Percentiles rank a stretch among this genome's conserved stretches.
Conservation (phyloP, 345 rosid species). For the Camelina sativa region DNA sequence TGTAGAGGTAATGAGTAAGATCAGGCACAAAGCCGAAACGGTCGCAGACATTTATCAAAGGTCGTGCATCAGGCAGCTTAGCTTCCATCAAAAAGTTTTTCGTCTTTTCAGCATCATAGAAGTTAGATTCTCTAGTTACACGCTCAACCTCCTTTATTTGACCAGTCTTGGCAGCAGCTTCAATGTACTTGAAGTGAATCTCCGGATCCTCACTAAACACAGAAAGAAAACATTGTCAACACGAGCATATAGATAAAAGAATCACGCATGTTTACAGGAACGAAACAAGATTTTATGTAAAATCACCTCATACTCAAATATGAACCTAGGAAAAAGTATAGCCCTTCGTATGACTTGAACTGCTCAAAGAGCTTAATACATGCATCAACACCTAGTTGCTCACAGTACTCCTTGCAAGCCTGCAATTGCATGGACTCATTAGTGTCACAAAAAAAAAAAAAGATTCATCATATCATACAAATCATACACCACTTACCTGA, state of each 20-base stretch:
- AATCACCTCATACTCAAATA: slow-evolving; percentile 92
- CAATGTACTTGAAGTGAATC: slow-evolving; percentile 96
- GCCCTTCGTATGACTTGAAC: slow-evolving; percentile 96
- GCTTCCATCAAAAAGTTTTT: slow-evolving; percentile 99
- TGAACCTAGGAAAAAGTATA: slow-evolving; percentile 97
- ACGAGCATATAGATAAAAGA: slow-evolving; percentile 14
- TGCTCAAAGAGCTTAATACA: slow-evolving; percentile 98
- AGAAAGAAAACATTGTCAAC: slow-evolving; percentile 28
- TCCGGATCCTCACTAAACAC: slow-evolving; percentile 95
- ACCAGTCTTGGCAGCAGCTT: slow-evolving; percentile 96
- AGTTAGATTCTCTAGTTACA: slow-evolving; percentile 95
- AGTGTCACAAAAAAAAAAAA: slow-evolving; percentile 26
- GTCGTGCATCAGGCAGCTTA: slow-evolving; percentile 99
- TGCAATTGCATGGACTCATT: slow-evolving; percentile 47
- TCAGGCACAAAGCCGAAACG: slow-evolving; percentile 98
- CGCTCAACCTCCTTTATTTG: slow-evolving; percentile 99
- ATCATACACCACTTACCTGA: slow-evolving; percentile 59
- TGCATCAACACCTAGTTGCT: slow-evolving; percentile 92
- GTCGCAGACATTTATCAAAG: slow-evolving; percentile 96
- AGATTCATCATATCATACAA: slow-evolving; percentile 15
- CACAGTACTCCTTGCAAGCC: slow-evolving; percentile 98
- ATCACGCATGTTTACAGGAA: slow-evolving; percentile 32
- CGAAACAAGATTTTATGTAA: slow-evolving; percentile 9
- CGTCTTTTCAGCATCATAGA: slow-evolving; percentile 94
- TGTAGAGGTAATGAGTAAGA: slow-evolving; percentile 94